Base-by-base conservation (phyloP, 192 early-diverging fungal genomes). In the Obelidium mucronatum region DNA sequence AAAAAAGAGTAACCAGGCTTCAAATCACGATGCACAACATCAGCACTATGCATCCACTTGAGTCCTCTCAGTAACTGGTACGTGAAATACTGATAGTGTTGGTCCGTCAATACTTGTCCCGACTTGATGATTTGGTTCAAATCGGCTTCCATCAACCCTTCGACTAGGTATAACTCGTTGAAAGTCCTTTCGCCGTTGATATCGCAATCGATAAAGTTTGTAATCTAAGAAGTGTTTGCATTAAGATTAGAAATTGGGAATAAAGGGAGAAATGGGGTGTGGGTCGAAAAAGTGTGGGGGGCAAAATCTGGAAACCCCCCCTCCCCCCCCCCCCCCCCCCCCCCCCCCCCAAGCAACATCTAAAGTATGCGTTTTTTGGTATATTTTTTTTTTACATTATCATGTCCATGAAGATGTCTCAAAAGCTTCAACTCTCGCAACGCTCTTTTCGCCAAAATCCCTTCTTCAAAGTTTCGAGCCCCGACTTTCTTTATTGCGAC, bases 401-500 rank as follows among this genome's bases (percentile, higher is more conserved):
- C 96, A 76, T 98, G 94, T 39, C 95, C 95, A 77, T 92, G 94
- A 61, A 98, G 93, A 76, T 98, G 95, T 56, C 91, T 85, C 76
- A 98, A 87, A 13, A 98, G 84, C 80, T 98, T 98, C 75, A 98
- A 89, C 83, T 98, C 96, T 36, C 96, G 89, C 55, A 98, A 78
- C 40, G 92, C 93, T 59, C 96, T 87, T 83, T 96, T 96, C 15
- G 94, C 93, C 34, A 95, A 86, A 58, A 97, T 93, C 40, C 91
- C 89, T 81, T 93, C 91, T 67, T 94, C 93, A 78, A 94, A 94
- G 55, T 94, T 90, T 60, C 90, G 90, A 33, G 90, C 89, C 11
- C 83, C 78, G 17, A 95, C 91, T 78, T 94, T 93, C 80, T 98
- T 98, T 84, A 98, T 97, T 63, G 96, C 96, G 15, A 98, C 94